phyloP scores from a whole-genome alignment of 192 early-diverging fungal genomes.

The Physocladia obscura region DNA sequence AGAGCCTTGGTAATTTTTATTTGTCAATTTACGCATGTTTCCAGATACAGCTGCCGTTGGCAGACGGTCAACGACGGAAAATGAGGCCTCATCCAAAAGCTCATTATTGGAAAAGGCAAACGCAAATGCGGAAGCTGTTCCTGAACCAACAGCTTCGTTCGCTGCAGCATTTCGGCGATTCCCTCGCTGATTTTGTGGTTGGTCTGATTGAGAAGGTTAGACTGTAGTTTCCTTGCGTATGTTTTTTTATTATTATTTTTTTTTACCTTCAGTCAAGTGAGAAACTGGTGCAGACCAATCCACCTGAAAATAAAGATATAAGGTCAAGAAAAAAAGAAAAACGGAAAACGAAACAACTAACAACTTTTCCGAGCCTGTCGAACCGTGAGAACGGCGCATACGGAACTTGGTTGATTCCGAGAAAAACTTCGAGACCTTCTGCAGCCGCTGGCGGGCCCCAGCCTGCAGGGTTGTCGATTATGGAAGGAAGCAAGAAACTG shows the following conservation, averaged over 20 bases:
- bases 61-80: constrained; percentile 87
- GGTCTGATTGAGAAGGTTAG: too few relatives aligned
- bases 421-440: constrained; percentile 14
- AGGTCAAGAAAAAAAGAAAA: constrained; percentile 16
- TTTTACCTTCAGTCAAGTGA: constrained; percentile 1
- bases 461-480: constrained; percentile 79
- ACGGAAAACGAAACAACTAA: constrained; percentile 84
- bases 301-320: background rate
- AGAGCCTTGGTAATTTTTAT: constrained; percentile 14
- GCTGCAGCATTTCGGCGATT: constrained; percentile 24
- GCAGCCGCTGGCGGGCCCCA: constrained; percentile 73
- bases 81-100: constrained; percentile 80
- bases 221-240: too few relatives aligned
- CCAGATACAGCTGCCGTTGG: constrained; percentile 48
- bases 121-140: constrained; percentile 77
- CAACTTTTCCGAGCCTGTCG: constrained; percentile 91
- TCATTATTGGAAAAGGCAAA: constrained; percentile 76
- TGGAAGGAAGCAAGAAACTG: constrained; percentile 73
- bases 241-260: too few relatives aligned
- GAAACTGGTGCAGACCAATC: constrained; percentile 15
- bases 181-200: constrained; percentile 7
- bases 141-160: constrained; percentile 80
- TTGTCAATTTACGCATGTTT: constrained; percentile 11
- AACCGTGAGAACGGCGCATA: constrained; percentile 94
- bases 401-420: constrained; percentile 76